A percentile compares a stretch with the other conserved stretches of the same genome.
Evolutionary conservation across 345 rosid species (phyloP).

Genomic region (Conringia planisiliqua): DNA sequence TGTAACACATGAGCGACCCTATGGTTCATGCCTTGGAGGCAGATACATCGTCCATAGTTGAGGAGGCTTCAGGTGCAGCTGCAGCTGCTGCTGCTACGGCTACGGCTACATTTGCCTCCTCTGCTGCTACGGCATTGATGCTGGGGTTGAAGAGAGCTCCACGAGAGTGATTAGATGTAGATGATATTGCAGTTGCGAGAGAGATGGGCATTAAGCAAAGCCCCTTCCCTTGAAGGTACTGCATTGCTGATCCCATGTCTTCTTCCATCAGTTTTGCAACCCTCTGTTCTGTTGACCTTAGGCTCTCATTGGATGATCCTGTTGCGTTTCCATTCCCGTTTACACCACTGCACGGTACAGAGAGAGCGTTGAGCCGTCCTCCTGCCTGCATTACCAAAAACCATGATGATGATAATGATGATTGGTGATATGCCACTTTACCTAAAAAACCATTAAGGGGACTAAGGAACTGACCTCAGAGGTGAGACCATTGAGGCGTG

Average conservation of each 20-base stretch:
- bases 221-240: constrained; percentile 93
- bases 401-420: neutral
- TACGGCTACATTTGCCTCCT: constrained; percentile 19
- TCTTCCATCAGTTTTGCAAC: constrained; percentile 96
- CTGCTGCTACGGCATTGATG: neutral
- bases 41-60: constrained; percentile 67
- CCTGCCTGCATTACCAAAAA: constrained; percentile 38
- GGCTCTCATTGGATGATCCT: constrained; percentile 43
- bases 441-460: neutral
- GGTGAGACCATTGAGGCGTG: constrained; percentile 73
- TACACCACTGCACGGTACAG: constrained; percentile 35
- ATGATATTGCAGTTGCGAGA: constrained; percentile 86
- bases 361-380: constrained; percentile 44
- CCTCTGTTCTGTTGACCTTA: constrained; percentile 79
- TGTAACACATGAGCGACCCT: neutral
- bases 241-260: constrained; percentile 99
- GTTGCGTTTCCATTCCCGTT: constrained; percentile 34
- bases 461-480: constrained; percentile 53
- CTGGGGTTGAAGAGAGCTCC: constrained; percentile 35
- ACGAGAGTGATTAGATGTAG: constrained; percentile 56
- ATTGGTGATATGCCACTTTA: neutral
- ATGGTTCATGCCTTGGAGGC: constrained; percentile 56
- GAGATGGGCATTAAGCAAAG: constrained; percentile 97
- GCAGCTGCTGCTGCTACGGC: neutral
- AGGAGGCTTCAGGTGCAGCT: constrained; percentile 30